A percentile compares a stretch with the other conserved stretches of the same genome.
Conservation (phyloP, 2,329 filamentous ascomycete species). For the Apiospora arundinis region DNA sequence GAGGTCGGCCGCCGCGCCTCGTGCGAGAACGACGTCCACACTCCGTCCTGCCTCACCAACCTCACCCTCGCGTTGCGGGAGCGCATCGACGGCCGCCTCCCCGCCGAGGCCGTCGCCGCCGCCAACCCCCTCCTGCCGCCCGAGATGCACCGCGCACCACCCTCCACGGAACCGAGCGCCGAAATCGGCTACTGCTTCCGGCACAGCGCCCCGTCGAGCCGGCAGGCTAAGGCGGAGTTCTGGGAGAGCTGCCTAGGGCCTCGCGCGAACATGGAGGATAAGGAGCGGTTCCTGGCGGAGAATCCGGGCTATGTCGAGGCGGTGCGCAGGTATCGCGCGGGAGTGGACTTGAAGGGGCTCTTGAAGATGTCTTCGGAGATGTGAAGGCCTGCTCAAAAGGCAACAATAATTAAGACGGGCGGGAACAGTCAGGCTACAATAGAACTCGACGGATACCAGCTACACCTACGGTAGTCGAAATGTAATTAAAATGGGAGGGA, state of each 20-base stretch:
- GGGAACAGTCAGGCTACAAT: too few relatives aligned
- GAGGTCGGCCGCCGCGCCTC: not conserved
- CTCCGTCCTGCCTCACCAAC: not conserved
- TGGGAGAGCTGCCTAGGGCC: not conserved
- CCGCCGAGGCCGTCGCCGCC: not conserved
- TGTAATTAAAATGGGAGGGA: too few relatives aligned
- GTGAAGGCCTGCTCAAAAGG: too few relatives aligned
- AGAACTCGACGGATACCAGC: too few relatives aligned
- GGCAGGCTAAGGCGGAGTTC: not conserved
- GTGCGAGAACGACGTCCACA: not conserved
- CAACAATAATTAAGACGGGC: too few relatives aligned
- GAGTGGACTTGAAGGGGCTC: not conserved
- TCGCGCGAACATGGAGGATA: not conserved
- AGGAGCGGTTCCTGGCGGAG: not conserved
- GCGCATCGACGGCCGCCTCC: not conserved
- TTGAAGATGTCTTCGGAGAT: not conserved
- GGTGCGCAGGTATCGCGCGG: not conserved
- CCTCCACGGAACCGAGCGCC: not conserved
- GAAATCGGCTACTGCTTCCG: not conserved
- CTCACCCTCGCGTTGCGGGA: not conserved
- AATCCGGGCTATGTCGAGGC: not conserved
- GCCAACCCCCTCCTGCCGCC: not conserved
- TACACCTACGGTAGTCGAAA: too few relatives aligned
- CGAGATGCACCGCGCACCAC: not conserved
- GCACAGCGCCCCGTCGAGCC: not conserved